Conservation (phyloP, 257 asterid genomes). For the Solanum megistacrolobum region DNA sequence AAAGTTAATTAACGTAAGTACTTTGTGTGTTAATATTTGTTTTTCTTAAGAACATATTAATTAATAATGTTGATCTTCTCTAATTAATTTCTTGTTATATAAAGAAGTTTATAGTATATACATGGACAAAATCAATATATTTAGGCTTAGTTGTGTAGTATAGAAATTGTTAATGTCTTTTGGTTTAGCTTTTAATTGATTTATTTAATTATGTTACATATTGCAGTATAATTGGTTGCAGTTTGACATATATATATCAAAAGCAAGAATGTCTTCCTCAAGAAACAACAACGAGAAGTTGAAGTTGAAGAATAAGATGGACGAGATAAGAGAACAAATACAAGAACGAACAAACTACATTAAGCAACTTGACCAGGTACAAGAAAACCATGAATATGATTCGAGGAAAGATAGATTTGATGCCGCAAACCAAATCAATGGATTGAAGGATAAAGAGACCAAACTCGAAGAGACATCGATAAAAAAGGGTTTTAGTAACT, state of each 20-base stretch:
- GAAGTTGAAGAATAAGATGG: background rate
- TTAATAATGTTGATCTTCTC: background rate
- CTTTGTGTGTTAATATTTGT: background rate
- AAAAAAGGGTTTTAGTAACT: background rate
- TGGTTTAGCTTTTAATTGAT: background rate
- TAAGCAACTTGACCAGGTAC: background rate
- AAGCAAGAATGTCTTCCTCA: background rate
- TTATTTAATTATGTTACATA: background rate
- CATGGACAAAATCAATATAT: background rate
- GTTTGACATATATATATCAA: background rate
- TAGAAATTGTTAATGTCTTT: background rate
- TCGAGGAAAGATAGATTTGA: background rate
- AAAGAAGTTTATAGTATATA: background rate
- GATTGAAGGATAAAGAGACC: background rate
- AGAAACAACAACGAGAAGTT: background rate
- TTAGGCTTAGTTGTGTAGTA: background rate
- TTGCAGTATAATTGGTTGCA: background rate
- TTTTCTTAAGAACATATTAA: too few species aligned
- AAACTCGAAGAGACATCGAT: background rate
- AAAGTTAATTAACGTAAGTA: background rate
- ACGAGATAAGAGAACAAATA: background rate
- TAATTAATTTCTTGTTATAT: background rate
- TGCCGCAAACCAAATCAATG: background rate
- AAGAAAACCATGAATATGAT: background rate
- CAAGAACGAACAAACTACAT: background rate